Evolutionary conservation across 495 filamentous ascomycete species (phyloP).

Genomic region (Bacidia gigantensis): DNA sequence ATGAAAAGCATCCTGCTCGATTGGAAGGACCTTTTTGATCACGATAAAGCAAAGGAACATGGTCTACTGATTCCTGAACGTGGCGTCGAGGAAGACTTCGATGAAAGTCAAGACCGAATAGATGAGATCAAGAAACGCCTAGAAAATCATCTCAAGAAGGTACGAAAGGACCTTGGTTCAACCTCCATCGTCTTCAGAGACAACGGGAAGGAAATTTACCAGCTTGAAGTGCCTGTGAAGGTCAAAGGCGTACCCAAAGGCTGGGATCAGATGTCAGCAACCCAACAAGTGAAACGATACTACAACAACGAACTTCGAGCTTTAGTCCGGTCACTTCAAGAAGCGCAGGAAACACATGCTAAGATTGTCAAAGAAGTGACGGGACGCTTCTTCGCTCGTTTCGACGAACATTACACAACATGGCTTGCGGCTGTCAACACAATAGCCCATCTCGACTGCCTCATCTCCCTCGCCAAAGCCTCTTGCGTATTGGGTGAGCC

Average conservation of each 20-base stretch:
- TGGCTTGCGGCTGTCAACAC: constrained; percentile 84
- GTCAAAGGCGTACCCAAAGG: constrained; percentile 66
- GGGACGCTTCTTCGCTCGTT: constrained; percentile 68
- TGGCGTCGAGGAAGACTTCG: constrained; percentile 90
- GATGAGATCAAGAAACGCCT: constrained; percentile 58
- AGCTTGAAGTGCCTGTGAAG: constrained; percentile 80
- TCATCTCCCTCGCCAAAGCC: constrained; percentile 82
- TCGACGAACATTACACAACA: constrained; percentile 72
- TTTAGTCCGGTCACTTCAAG: constrained; percentile 73
- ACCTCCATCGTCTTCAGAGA: constrained; percentile 69
- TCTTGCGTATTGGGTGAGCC: constrained; percentile 72
- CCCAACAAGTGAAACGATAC: constrained; percentile 80
- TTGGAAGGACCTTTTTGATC: constrained; percentile 92
- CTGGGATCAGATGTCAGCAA: constrained; percentile 96
- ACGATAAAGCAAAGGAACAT: constrained; percentile 59
- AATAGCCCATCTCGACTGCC: constrained; percentile 83
- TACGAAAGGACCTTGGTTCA: constrained; percentile 51
- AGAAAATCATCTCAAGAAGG: constrained; percentile 53
- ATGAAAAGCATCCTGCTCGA: constrained; percentile 54
- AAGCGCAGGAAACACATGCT: constrained; percentile 85
- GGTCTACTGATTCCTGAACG: constrained; percentile 69
- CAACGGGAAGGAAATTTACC: constrained; percentile 93
- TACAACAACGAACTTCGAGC: constrained; percentile 75
- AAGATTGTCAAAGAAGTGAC: constrained; percentile 86
- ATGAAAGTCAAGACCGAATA: constrained; percentile 67